Evolutionary conservation across 371 early-diverging fungal species (phyloP), one percentile per base, ranked within the genome.

Genomic region (Mucor mucedo): DNA sequence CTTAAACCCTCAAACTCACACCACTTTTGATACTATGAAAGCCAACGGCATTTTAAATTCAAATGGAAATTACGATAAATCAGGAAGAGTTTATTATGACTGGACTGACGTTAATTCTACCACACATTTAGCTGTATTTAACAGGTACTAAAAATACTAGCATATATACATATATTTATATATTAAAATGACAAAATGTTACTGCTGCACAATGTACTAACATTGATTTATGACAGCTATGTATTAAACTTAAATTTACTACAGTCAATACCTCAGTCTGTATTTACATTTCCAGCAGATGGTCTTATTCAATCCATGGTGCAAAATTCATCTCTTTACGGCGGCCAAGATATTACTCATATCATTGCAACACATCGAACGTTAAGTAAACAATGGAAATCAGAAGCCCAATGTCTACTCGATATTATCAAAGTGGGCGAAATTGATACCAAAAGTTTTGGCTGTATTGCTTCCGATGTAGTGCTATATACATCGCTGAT

Each of bases 361-460:
- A 48, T 60, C 2, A 69, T 80, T 1, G 60, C 72, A 14, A 63
- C 71, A 1, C 75, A 71, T 28, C 58, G 66, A n/a, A 35, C 48
- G 3, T 53, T 55, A 0, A 28, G 35, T 6, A 39, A 16, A 48
- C 33, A 5, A 21, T 80, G 80, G 78, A 70, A 62, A 47, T 32
- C 68, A 65, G 72, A 72, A 44, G 89, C 87, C 16, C 65, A 80
- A 27, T 93, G 93, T 63, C 68, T 91, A 48, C 62, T 77, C 14
- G 87, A 88, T 6, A 73, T 84, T 10, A 85, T 90, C 79, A 84
- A 87, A 53, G 90, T 92, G 13, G 94, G 93, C 5, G 86, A 86
- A 27, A 77, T 94, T n/a, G 93, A 93, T 65, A 85, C 88, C 8
- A 80, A 84, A 58, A 84, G 91, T 10, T 65, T 82, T 9, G 84